phyloP scores from a whole-genome alignment of 176 grass and related monocot genomes.

The Dactylis glomerata region DNA sequence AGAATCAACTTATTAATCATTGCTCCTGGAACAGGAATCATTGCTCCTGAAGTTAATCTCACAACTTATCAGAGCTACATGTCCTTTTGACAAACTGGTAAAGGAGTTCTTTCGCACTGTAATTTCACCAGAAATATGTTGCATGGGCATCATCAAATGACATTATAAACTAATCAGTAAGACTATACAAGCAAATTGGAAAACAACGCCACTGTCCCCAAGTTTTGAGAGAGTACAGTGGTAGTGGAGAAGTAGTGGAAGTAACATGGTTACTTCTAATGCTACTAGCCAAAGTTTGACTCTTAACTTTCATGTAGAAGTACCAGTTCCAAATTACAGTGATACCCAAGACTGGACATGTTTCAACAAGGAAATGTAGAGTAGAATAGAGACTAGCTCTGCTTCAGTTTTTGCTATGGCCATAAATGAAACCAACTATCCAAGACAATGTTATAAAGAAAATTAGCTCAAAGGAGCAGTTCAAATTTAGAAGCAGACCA shows the following conservation, averaged over 20 bases:
- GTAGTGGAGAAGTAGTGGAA: conserved; percentile 55
- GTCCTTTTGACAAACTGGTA: not conserved
- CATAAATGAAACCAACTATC: not conserved
- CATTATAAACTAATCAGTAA: conserved; percentile 25
- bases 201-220: conserved; percentile 19
- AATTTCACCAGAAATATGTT: no score
- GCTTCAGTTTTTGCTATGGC: not conserved
- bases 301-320: no score
- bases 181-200: not conserved
- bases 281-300: no score
- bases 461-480: not conserved
- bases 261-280: no score
- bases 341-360: no score
- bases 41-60: no score
- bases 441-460: conserved; percentile 1
- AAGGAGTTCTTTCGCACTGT: not conserved
- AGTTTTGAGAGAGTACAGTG: conserved; percentile 35
- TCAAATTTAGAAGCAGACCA: not conserved
- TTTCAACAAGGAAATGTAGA: no score
- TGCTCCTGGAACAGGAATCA: not conserved
- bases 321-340: conserved; percentile 2
- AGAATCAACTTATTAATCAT: not conserved
- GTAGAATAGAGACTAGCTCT: no score
- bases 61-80: not conserved
- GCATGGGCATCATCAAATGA: conserved; percentile 57